Conservation (phyloP, 2,329 filamentous ascomycete species). For the Penicillium sp. region DNA sequence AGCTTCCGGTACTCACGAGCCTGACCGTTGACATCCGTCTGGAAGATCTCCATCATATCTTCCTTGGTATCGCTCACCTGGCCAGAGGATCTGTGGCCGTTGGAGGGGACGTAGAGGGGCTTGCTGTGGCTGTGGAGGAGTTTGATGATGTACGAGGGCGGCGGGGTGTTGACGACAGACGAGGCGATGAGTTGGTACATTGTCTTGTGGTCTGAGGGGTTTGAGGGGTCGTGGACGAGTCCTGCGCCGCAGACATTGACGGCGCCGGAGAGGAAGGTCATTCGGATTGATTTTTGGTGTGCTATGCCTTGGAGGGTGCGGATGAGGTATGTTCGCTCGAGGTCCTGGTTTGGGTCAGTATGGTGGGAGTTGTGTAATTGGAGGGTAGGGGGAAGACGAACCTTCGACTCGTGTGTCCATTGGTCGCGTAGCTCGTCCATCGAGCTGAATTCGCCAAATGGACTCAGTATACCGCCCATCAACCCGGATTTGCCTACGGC, state of each 20-base stretch:
- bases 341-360: constrained; percentile 55
- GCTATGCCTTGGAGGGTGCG: constrained; percentile 92
- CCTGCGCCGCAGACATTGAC: constrained; percentile 91
- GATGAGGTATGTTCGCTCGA: constrained; percentile 94
- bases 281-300: constrained; percentile 90
- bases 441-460: constrained; percentile 93
- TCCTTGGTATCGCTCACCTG: constrained; percentile 87
- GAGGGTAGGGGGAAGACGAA: constrained; percentile 30
- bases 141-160: constrained; percentile 81
- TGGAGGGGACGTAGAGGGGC: constrained; percentile 82
- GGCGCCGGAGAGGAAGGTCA: constrained; percentile 91
- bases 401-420: constrained; percentile 97
- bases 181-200: constrained; percentile 99
- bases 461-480: constrained; percentile 93
- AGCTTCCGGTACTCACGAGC: constrained; percentile 82
- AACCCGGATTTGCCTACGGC: constrained; percentile 92
- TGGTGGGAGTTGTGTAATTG: no score
- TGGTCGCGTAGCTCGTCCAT: constrained; percentile 92
- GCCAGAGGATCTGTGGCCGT: constrained; percentile 71
- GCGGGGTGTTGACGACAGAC: constrained; percentile 85
- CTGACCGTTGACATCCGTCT: constrained; percentile 82
- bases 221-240: constrained; percentile 86
- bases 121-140: constrained; percentile 89
- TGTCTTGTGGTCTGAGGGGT: constrained; percentile 92
- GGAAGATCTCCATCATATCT: constrained; percentile 99